These are phyloP conservation scores for Drechslerella stenobrocha DNA, from an alignment of 2,329 filamentous ascomycete species.

Conservation along the genomic window DNA sequence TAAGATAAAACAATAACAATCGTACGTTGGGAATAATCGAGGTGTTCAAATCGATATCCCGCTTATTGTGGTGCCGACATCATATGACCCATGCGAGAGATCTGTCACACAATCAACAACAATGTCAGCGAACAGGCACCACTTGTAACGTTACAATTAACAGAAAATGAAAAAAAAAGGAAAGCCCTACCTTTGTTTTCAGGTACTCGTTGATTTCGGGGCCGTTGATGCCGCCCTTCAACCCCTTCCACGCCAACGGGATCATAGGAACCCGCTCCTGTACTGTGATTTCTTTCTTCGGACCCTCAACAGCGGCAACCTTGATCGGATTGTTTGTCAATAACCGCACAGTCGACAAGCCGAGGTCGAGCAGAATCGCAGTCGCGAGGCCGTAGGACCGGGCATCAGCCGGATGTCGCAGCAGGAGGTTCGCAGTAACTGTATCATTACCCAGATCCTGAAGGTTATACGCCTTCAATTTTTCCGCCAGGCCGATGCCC, in stretches of 20 bases:
- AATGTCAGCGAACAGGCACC: too few relatives aligned
- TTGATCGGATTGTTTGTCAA: slow-evolving; percentile 98
- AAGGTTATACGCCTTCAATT: slow-evolving; percentile 96
- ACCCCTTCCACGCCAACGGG: slow-evolving; percentile 85
- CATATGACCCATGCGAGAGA: slow-evolving; percentile 87
- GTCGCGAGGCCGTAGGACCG: slow-evolving; percentile 95
- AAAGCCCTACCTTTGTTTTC: slow-evolving; percentile 76
- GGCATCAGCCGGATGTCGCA: slow-evolving; percentile 91
- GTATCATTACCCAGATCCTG: slow-evolving; percentile 98
- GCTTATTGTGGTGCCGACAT: slow-evolving; percentile 54
- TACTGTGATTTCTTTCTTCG: slow-evolving; percentile 82
- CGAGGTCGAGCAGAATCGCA: slow-evolving; percentile 86
- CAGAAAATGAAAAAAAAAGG: slow-evolving; percentile 29
- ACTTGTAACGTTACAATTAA: too few relatives aligned
- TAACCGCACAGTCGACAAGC: slow-evolving; percentile 74
- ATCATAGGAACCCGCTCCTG: slow-evolving; percentile 93
- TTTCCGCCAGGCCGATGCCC: slow-evolving; percentile 90
- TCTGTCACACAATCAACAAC: too few relatives aligned
- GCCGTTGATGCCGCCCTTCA: slow-evolving; percentile 77
- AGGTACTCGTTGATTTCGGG: slow-evolving; percentile 91
- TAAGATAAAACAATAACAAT: not conserved
- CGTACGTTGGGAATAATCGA: not conserved
- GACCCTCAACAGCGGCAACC: slow-evolving; percentile 89
- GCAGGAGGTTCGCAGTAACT: slow-evolving; percentile 87
- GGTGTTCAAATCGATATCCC: not conserved